phyloP scores from a whole-genome alignment of 305 asterid genomes.

The Fraxinus angustifolia region DNA sequence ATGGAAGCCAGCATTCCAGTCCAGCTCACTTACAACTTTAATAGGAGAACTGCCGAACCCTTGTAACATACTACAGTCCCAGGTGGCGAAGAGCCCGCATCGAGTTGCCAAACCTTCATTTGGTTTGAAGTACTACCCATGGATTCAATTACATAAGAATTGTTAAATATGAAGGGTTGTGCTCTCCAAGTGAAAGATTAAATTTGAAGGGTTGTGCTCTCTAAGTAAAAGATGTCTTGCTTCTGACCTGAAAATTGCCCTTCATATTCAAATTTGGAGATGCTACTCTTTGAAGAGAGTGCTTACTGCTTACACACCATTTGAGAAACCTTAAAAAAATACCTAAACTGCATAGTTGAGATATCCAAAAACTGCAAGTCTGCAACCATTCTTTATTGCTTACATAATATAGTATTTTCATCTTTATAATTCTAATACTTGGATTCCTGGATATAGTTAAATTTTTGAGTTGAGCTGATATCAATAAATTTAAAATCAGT shows the following conservation, averaged over 20 bases:
- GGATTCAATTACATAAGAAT: neutral
- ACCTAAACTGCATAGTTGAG: neutral
- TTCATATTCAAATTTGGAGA: neutral
- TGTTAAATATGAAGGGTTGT: neutral
- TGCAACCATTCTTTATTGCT: neutral
- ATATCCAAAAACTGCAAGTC: neutral
- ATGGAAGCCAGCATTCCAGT: neutral
- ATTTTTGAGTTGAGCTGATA: too few relatives aligned
- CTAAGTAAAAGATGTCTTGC: neutral
- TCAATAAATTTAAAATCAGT: too few relatives aligned
- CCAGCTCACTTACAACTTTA: neutral
- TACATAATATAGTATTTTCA: neutral
- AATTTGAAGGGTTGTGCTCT: neutral
- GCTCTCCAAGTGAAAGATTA: neutral
- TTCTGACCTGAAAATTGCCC: neutral
- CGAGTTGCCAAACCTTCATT: neutral
- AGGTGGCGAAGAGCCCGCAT: neutral
- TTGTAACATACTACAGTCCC: neutral
- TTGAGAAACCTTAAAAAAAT: neutral
- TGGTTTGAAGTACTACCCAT: neutral
- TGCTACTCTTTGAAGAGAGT: neutral
- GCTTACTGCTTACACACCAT: neutral
- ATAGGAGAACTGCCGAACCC: neutral
- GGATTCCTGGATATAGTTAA: neutral
- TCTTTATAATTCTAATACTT: neutral